Base-by-base conservation (phyloP, 805 yeast species). In the Schizosaccharomyces cryophilus region DNA sequence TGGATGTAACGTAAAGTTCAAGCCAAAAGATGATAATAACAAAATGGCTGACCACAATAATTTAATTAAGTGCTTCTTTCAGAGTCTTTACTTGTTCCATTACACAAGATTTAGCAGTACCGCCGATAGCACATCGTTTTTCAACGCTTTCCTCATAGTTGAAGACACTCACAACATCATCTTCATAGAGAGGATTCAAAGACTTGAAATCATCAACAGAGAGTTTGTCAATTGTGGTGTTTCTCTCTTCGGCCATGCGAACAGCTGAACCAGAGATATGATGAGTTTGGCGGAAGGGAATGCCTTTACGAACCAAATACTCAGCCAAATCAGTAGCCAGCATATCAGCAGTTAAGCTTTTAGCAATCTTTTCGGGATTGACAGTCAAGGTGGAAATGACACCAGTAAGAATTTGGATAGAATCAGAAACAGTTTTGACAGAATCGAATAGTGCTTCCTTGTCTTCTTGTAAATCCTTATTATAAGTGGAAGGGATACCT, bases 201-300 rank as follows among this genome's bases (percentile, higher is more conserved):
- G 73, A 66, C 72, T 87, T 75, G 72, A 85, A 87, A 71, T 90
- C 95, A 61, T 78, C 84, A 60, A 86, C 70, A 3, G 85, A 72
- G 68, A 93, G 76, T 71, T 88, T 75, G 72, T 93, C 97, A 70
- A 93, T 93, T 61, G 96, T 96, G 6, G 83, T 74, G 54, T 87
- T 74, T 24, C 78, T 78, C 63, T 80, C 89, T 75, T 93, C 99
- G 5, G 97, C 96, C 56, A 74, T 72, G 64, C 95, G 82, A 58
- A 93, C 99, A 74, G 96, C 93, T 72, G 88, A 95, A 62, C 99
- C 99, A 5, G 96, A 87, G 64, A 93, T 93, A 72, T 93, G 97
- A 74, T 93, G 99, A 0, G 98, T 93, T 74, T 93, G 97, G 77
- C 99, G 87, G 76, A 93, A 93, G 62, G 98, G 98, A 66, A 93